A percentile compares a stretch with the other conserved stretches of the same genome.
phyloP scores from a whole-genome alignment of 1,139 yeast genomes.

The Nakaseomyces glabratus region DNA sequence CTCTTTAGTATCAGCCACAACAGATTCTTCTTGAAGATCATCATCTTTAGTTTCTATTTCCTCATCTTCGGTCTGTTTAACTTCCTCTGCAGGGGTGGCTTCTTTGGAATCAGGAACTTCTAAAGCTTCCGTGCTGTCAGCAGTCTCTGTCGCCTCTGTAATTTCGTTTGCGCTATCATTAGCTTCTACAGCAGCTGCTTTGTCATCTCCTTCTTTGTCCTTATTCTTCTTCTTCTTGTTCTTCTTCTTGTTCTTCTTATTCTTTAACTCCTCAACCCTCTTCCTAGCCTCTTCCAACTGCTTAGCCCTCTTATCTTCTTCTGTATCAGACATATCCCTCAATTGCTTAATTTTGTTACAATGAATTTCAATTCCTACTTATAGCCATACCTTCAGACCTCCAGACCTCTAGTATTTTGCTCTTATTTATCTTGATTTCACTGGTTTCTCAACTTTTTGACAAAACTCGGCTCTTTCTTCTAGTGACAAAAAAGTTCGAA shows the following conservation, averaged over 20 bases:
- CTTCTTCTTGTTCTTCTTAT: slow-evolving; percentile 28
- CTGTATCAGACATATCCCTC: slow-evolving; percentile 23
- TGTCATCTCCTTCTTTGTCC: slow-evolving; percentile 8
- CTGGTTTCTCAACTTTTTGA: no score
- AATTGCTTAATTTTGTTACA: background rate
- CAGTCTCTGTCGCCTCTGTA: slow-evolving; percentile 6
- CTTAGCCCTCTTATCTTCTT: slow-evolving; percentile 25
- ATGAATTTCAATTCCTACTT: no score
- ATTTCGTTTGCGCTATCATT: slow-evolving; percentile 4
- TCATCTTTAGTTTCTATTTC: slow-evolving; percentile 5
- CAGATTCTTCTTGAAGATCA: slow-evolving; percentile 4
- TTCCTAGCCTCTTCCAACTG: slow-evolving; percentile 32
- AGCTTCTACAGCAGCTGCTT: slow-evolving; percentile 6
- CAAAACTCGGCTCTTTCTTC: no score
- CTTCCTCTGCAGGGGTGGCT: slow-evolving; percentile 1
- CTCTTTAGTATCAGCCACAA: background rate
- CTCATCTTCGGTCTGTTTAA: slow-evolving; percentile 3
- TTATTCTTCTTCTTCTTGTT: slow-evolving; percentile 22
- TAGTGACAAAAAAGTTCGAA: no score
- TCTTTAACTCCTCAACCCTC: slow-evolving; percentile 31
- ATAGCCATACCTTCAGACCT: no score
- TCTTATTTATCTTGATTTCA: no score
- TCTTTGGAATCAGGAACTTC: slow-evolving; percentile 6
- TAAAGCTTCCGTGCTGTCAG: slow-evolving; percentile 4
- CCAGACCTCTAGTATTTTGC: no score